These are phyloP conservation scores for Peronospora tabacina DNA, from an alignment of 352 stramenopile species.

Conservation along the genomic window DNA sequence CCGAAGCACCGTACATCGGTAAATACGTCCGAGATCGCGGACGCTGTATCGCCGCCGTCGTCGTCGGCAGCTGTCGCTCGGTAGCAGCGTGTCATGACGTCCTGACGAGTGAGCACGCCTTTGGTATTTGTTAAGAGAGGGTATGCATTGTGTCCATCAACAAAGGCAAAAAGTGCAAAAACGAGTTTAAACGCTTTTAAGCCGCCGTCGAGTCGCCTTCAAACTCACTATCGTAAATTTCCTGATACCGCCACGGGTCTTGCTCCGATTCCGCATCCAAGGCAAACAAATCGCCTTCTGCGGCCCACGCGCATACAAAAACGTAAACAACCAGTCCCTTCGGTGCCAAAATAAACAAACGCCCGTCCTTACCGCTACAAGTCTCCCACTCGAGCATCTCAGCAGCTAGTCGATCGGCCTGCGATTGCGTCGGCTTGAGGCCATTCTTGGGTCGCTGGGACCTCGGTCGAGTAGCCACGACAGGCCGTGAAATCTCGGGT, in stretches of 20 bases:
- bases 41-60: conserved; percentile 33
- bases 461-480: neutral
- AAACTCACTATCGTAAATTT: conserved; percentile 67
- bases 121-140: neutral
- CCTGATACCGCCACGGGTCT: conserved; percentile 43
- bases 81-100: conserved; percentile 16
- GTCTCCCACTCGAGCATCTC: conserved; percentile 62
- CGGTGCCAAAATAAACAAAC: too few species aligned
- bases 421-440: conserved; percentile 3
- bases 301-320: neutral
- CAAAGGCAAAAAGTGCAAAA: too few species aligned
- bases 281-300: conserved; percentile 32
- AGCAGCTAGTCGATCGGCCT: conserved; percentile 23
- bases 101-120: neutral
- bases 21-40: conserved; percentile 63
- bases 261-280: conserved; percentile 15
- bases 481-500: neutral
- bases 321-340: neutral
- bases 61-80: conserved; percentile 17
- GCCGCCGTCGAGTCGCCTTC: conserved; percentile 5
- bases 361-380: conserved; percentile 67
- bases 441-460: conserved; percentile 19
- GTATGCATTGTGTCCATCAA: neutral
- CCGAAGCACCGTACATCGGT: conserved; percentile 32
- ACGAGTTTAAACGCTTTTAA: neutral